Base-by-base conservation (phyloP, 768 basidiomycete genomes). In the Naganishia kalamii region DNA sequence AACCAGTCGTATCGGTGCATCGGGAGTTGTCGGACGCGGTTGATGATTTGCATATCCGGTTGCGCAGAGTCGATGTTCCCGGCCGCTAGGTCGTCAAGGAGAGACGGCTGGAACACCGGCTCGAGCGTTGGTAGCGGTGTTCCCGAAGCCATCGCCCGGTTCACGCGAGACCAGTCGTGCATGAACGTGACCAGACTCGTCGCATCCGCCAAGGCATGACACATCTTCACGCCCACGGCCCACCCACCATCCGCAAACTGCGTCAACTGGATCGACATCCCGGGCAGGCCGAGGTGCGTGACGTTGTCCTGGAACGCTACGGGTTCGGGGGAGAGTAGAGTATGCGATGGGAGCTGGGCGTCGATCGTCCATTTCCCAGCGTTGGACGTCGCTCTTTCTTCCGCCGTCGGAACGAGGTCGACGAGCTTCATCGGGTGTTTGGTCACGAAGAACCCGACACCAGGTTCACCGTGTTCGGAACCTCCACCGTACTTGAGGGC, bases 1-100 rank as follows among this genome's bases (percentile, higher is more conserved):
- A 48, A 48, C 54, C 57, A 65, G 64, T 65, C 64, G 64, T 48
- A 65, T 41, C 46, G 46, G 49, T 65, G 64, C 23, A 47, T 23
- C 23, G 54, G 54, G 46, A 65, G 64, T 15, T 5, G 21, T 12
- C 35, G 43, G 43, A 51, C 41, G 23, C 35, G 32, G 13, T 13
- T 15, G 1, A 62, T 27, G 30, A 62, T 47, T 10, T 21, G 3
- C 11, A 17, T 30, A 25, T 59, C 54, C 7, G 64, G 54, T 25
- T 25, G 40, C n/a, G 32, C 46, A 23, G 59, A 25, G 49, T 48
- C 33, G 29, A 63, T 48, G 33, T 63, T 23, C n/a, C 62, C 62
- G 4, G 62, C n/a, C 7, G 62, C 49, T 50, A 37, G 27, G 12
- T 32, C 46, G 48, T 65, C 59, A 23, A 65, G 48, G 3, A 59